Conservation (phyloP, 1,284 basidiomycete species). For the Malassezia yamatoensis region DNA sequence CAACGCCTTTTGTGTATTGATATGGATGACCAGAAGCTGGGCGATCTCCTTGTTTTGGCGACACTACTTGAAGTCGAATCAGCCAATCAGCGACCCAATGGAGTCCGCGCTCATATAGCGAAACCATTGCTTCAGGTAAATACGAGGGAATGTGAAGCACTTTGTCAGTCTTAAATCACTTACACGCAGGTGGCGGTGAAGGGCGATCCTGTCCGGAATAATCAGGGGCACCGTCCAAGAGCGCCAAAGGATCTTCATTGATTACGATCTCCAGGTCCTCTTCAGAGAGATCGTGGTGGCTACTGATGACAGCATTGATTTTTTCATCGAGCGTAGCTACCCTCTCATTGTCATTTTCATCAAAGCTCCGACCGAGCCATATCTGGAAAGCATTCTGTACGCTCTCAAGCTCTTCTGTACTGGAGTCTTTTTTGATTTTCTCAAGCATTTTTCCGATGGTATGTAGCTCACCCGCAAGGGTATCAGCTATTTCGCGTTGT, state of each 20-base stretch:
- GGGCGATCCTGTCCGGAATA: background rate
- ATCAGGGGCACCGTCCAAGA: slow-evolving; percentile 45
- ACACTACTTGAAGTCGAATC: slow-evolving; percentile 45
- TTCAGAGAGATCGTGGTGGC: background rate
- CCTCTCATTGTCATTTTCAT: slow-evolving; percentile 44
- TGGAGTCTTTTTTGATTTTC: background rate
- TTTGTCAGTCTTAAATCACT: slow-evolving; percentile 43
- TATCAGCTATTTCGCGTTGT: background rate
- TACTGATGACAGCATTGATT: background rate
- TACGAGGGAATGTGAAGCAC: slow-evolving; percentile 75
- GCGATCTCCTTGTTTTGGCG: background rate
- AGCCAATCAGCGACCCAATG: slow-evolving; percentile 61
- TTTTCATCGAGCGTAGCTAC: background rate
- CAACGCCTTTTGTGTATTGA: slow-evolving; percentile 13
- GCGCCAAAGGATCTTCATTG: slow-evolving; percentile 43
- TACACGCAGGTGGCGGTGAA: background rate
- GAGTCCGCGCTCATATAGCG: slow-evolving; percentile 64
- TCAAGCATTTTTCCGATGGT: slow-evolving; percentile 2
- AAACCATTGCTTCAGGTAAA: slow-evolving; percentile 70
- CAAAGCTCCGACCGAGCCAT: background rate
- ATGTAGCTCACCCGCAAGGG: slow-evolving; percentile 5
- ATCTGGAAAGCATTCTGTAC: background rate
- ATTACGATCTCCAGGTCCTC: slow-evolving; percentile 59
- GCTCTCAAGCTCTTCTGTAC: background rate
- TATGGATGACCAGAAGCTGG: background rate